Evolutionary conservation across 352 stramenopile genomes (phyloP), one percentile per base, ranked within the genome.

Genomic region (Thalassiosira mediterranea): DNA sequence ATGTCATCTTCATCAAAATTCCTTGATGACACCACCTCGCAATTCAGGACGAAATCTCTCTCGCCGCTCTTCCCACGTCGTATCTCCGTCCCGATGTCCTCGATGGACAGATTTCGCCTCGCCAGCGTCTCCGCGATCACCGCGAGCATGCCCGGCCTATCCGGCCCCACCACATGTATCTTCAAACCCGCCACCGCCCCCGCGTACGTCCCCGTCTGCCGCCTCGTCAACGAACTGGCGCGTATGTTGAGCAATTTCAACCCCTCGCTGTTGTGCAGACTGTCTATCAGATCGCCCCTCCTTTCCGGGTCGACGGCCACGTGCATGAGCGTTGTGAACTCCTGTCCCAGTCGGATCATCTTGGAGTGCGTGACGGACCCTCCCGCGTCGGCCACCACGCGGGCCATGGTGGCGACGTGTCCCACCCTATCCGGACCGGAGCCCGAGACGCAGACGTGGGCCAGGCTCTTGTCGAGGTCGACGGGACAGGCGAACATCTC

Each of bases 311-410:
- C 63, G 11, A 90, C 72, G 8, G 74, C 68, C 0, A 92, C 85
- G 65, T 94, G 88, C 79, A 94, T 89, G 13, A 90, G 59, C 28
- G 90, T 89, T 15, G 88, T 88, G 56, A 93, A 92, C 59, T 93
- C 84, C 47, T 91, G 68, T 31, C 86, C 86, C 8, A 93, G 67
- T 42, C 88, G 75, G 21, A 89, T 74, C 85, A 92, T 91, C 51
- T 91, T 91, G 10, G 74, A 88, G 46, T 87, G 74, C 0, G 88
- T 93, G 0, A 94, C 72, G 70, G 89, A 93, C 3, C 88, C 88
- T 29, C 84, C 86, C 42, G 76, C 51, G 54, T 85, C 60, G 29
- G 81, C 71, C 48, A 94, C 73, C 28, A 68, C 65, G 0, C 74
- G 58, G 10, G 86, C 76, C 40, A 93, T 70, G 19, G 64, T 59